These are phyloP conservation scores for Pseudopithomyces maydicus DNA, from an alignment of 2,329 filamentous ascomycete genomes.

Conservation along the genomic window DNA sequence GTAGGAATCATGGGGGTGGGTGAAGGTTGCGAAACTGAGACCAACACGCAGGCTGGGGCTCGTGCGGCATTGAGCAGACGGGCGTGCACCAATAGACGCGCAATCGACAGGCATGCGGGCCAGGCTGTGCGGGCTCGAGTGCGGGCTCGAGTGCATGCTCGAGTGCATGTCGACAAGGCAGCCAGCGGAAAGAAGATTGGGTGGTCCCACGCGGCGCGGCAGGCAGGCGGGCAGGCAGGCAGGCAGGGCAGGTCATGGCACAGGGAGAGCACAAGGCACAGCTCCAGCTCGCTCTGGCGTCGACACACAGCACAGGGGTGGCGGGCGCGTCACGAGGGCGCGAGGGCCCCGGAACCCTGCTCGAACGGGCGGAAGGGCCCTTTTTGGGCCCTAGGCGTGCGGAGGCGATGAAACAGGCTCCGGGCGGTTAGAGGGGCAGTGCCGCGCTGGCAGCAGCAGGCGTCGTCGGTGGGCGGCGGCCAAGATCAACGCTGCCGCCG, in stretches of 20 bases:
- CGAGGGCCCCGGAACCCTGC: background rate
- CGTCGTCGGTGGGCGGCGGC: background rate
- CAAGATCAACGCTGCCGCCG: background rate
- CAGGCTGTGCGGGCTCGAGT: background rate
- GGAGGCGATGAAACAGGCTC: conserved; percentile 6
- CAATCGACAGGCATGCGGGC: background rate
- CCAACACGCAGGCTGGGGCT: background rate
- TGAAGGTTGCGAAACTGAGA: background rate
- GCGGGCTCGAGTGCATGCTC: no score
- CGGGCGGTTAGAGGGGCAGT: background rate
- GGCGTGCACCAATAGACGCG: conserved; percentile 13
- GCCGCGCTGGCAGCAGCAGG: background rate
- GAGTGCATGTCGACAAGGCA: no score
- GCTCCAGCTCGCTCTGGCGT: background rate
- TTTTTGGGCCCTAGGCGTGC: background rate
- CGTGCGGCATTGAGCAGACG: background rate
- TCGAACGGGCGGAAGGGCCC: conserved; percentile 7
- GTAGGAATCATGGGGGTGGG: background rate
- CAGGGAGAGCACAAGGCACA: background rate
- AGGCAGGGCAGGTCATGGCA: background rate
- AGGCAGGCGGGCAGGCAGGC: conserved; percentile 1
- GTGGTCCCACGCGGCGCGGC: conserved; percentile 3
- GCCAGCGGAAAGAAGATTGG: background rate
- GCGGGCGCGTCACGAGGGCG: background rate
- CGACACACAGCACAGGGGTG: background rate